Conservation (phyloP, 2,329 filamentous ascomycete genomes). For the Fusarium nanum region DNA sequence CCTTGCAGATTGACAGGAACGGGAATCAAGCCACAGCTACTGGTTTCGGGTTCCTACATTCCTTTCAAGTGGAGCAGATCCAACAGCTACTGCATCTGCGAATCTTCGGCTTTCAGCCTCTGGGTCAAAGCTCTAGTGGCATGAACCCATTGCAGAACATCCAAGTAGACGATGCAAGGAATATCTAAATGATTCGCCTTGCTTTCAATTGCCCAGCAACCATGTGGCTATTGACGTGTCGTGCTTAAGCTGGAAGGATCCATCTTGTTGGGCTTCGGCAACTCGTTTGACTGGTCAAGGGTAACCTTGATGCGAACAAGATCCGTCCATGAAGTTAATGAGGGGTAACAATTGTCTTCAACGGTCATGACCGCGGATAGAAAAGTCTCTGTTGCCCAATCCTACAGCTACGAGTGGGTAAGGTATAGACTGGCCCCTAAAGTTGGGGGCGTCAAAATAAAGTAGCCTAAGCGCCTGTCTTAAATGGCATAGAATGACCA, state of each 20-base stretch:
- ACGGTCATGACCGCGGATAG: not conserved
- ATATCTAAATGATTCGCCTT: slow-evolving; percentile 1
- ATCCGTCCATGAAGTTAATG: not conserved
- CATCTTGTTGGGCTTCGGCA: not conserved
- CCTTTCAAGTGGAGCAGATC: slow-evolving; percentile 2
- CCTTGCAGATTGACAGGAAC: slow-evolving; percentile 5
- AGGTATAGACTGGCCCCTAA: too few relatives aligned
- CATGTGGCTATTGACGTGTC: slow-evolving; percentile 21
- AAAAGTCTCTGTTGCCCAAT: not conserved
- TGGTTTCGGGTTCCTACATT: slow-evolving; percentile 18
- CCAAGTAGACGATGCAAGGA: not conserved
- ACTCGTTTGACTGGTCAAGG: not conserved
- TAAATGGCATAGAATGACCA: too few relatives aligned
- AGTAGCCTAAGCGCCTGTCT: too few relatives aligned
- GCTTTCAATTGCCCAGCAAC: slow-evolving; percentile 14
- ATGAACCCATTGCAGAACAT: not conserved
- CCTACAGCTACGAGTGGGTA: too few relatives aligned
- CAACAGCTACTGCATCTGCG: not conserved
- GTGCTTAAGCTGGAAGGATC: not conserved
- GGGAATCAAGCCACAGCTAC: slow-evolving; percentile 13
- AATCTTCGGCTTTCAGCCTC: slow-evolving; percentile 7
- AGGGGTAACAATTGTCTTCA: not conserved
- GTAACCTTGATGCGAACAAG: not conserved
- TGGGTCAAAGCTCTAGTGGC: slow-evolving; percentile 1
- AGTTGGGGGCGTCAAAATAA: too few relatives aligned